Evolutionary conservation across 179 eudicot genomes (phyloP), one percentile per base, ranked within the genome.

Genomic region (Corrigiola litoralis): DNA sequence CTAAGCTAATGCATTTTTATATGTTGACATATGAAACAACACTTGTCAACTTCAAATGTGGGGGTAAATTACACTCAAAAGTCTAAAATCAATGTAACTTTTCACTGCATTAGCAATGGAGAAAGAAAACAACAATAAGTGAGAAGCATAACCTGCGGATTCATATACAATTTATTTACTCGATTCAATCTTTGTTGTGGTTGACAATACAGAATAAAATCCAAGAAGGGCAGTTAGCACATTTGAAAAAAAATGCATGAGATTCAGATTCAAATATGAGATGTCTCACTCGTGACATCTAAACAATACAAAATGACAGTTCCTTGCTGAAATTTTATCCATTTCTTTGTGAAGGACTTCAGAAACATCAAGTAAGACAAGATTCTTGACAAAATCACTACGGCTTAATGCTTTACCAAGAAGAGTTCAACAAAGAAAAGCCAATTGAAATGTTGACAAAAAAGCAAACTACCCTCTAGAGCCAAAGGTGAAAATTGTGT

Each of bases 341-440:
- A 34, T 34, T 11, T 13, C 16, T n/a, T 42, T 34, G 42, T 10
- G 17, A 34, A 57, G 16, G 6, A 20, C 10, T 17, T 17, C 4
- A 59, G 13, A 12, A 12, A 12, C 4, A 14, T 10, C 4, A 34
- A 34, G 37, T 4, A 34, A 34, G 29, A n/a, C 3, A 42, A 46
- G 10, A 46, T 16, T 8, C 31, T 46, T 50, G 53, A 51, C 67
- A 52, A 42, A 32, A 66, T 42, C 38, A 40, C 38, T 21, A 28
- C 20, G 56, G n/a, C 13, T 36, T 18, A 41, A 61, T 60, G 55
- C 52, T 49, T 50, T 61, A 40, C 1, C 17, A 33, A 51, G 37
- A 52, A 37, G 50, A 68, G 5, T 44, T 49, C 23, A 68, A 68
- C 17, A 53, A 59, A 31, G 46, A 52, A 60, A 69, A 51, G 52